These are phyloP conservation scores for Rubus parviflorus DNA, from an alignment of 306 rosid genomes.

Conservation along the genomic window DNA sequence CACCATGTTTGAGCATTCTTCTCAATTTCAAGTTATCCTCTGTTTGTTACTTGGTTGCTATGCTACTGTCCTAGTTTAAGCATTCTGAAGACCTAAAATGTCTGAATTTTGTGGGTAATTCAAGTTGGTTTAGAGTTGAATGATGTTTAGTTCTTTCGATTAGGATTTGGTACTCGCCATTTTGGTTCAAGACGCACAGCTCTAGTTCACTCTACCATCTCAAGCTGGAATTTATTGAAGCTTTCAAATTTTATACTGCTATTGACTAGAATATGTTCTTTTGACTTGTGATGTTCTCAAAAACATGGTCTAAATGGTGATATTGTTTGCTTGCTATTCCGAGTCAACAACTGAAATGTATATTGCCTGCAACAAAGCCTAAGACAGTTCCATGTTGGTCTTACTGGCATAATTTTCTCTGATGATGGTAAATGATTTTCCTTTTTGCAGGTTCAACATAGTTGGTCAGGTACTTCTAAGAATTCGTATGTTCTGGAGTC, in stretches of 20 bases:
- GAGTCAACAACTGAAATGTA: slow-evolving; percentile 17
- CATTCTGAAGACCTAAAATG: too few species aligned
- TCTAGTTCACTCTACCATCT: background rate
- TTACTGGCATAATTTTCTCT: slow-evolving; percentile 22
- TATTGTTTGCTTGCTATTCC: slow-evolving; percentile 2
- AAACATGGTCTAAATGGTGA: background rate
- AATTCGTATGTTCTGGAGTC: slow-evolving; percentile 29
- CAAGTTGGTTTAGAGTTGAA: background rate
- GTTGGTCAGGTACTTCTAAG: slow-evolving; percentile 87
- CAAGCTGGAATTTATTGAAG: slow-evolving; percentile 1
- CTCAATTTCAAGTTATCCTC: too few species aligned
- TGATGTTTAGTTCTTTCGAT: background rate
- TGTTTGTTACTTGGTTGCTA: too few species aligned
- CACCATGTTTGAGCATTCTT: background rate
- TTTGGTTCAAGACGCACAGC: background rate
- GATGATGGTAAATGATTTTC: slow-evolving; percentile 31
- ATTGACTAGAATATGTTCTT: background rate
- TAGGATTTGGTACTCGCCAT: background rate
- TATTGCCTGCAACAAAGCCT: slow-evolving; percentile 18
- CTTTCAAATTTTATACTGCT: background rate
- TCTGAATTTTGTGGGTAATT: too few species aligned
- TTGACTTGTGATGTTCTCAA: background rate
- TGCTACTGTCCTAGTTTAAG: too few species aligned
- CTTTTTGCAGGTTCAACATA: slow-evolving; percentile 85
- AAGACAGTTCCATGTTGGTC: slow-evolving; percentile 13